phyloP scores from a whole-genome alignment of 371 early-diverging fungal species.

The Mucor velutinosus region DNA sequence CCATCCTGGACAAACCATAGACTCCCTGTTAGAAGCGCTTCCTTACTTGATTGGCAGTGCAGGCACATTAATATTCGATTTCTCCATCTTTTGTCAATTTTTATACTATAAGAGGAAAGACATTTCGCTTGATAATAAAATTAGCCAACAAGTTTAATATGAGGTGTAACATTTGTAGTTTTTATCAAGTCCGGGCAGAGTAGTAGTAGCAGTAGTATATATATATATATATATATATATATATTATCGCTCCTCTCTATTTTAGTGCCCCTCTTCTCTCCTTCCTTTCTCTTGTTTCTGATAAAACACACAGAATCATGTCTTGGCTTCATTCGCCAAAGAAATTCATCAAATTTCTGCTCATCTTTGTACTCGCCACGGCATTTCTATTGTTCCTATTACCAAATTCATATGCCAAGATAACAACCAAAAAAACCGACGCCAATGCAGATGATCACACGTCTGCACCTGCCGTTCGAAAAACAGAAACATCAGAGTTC shows the following conservation, averaged over 20 bases:
- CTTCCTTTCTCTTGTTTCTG: background rate
- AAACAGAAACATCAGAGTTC: background rate
- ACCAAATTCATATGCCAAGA: conserved; percentile 6
- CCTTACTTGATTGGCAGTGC: conserved; percentile 47
- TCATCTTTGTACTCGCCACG: background rate
- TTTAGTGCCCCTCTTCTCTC: background rate
- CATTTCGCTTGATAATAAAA: background rate
- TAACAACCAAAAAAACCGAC: background rate
- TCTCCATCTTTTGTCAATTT: conserved; percentile 40
- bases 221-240: too few species aligned
- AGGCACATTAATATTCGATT: conserved; percentile 39
- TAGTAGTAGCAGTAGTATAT: too few species aligned
- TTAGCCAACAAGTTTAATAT: conserved; percentile 1
- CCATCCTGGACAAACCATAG: conserved; percentile 42
- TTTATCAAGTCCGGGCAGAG: background rate
- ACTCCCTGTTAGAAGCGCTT: conserved; percentile 33
- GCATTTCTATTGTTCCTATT: conserved; percentile 6
- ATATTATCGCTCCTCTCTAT: background rate
- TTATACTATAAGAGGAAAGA: conserved; percentile 21
- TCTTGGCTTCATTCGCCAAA: conserved; percentile 23
- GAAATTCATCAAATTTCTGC: conserved; percentile 8
- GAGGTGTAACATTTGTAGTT: background rate
- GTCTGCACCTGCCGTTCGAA: background rate
- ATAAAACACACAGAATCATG: background rate
- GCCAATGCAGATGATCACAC: conserved; percentile 11